These are phyloP conservation scores for Arachis hypogaea DNA, from an alignment of 306 rosid species.

Conservation along the genomic window DNA sequence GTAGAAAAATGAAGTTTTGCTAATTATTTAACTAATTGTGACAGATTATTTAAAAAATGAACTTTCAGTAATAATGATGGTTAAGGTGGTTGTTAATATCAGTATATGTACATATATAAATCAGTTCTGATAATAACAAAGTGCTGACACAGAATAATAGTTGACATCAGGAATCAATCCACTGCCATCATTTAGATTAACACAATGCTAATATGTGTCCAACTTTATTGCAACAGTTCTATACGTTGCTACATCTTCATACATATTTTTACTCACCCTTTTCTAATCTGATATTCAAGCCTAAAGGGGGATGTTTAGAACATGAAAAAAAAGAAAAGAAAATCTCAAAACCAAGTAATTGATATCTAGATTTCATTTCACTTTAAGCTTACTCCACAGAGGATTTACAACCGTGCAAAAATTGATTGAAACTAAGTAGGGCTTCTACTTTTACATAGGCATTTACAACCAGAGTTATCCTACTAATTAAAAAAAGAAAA, in stretches of 20 bases:
- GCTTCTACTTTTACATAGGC: constrained; percentile 27
- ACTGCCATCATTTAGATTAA: background rate
- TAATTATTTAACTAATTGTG: constrained; percentile 13
- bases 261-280: background rate
- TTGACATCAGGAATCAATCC: constrained; percentile 8
- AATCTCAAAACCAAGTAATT: background rate
- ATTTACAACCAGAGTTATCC: constrained; percentile 38
- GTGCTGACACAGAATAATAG: too few relatives aligned
- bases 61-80: background rate
- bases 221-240: background rate
- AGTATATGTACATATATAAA: background rate
- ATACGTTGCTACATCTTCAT: background rate
- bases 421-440: constrained; percentile 3
- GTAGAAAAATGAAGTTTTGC: constrained; percentile 5
- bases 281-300: too few relatives aligned
- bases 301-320: too few relatives aligned
- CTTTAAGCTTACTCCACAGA: constrained; percentile 1
- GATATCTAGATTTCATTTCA: background rate
- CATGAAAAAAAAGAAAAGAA: too few relatives aligned
- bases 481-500: constrained; percentile 24
- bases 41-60: background rate
- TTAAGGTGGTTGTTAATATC: background rate
- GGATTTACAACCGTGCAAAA: constrained; percentile 35
- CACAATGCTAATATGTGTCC: too few relatives aligned
- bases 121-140: background rate